Base-by-base conservation (phyloP, 768 basidiomycete genomes). In the Mycena pura region DNA sequence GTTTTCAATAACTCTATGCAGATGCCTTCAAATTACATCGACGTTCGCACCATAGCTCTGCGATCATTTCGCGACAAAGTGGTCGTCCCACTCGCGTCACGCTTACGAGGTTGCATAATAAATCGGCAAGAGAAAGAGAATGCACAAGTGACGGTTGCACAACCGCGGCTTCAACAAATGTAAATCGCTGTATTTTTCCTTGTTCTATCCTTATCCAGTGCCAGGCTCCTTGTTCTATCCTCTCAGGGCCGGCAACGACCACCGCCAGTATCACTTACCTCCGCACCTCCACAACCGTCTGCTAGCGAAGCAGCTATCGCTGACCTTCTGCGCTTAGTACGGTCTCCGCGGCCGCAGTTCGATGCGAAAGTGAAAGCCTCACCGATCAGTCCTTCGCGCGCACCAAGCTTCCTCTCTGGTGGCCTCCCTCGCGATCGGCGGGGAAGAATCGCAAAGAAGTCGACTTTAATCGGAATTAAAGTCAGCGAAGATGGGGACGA, bases 101-200 rank as follows among this genome's bases (percentile, higher is more conserved):
- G 84, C 9, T 74, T 93, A 13, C 80, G 86, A 41, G 73, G 78
- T 3, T 82, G 87, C 24, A 73, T 81, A 45, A 74, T 82, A 1
- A 84, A 80, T 43, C 75, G 79, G 29, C 85, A 88, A 58, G 89
- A 89, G 45, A 81, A 88, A 58, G 89, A 89, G 45, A 81, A 77
- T 41, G 77, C 84, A 39, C 76, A 84, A 31, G 86, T 88, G 52
- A 80, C 82, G 2, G 85, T 86, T 60, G 84, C 87, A 57, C 84
- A 85, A 55, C 89, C 91, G 17, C 83, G 90, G 22, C 73, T 94
- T 21, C 91, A 92, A 64, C 92, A 94, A 73, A 93, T 94, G 92
- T 91, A 68, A 47, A 84, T 66, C 6, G 28, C 7, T 40, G 45
- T 8, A 22, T 67, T 14, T 40, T 29, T 21, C n/a, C 40, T 14